Base-by-base conservation (phyloP, 2,329 filamentous ascomycete genomes). In the Aspergillus sp. region DNA sequence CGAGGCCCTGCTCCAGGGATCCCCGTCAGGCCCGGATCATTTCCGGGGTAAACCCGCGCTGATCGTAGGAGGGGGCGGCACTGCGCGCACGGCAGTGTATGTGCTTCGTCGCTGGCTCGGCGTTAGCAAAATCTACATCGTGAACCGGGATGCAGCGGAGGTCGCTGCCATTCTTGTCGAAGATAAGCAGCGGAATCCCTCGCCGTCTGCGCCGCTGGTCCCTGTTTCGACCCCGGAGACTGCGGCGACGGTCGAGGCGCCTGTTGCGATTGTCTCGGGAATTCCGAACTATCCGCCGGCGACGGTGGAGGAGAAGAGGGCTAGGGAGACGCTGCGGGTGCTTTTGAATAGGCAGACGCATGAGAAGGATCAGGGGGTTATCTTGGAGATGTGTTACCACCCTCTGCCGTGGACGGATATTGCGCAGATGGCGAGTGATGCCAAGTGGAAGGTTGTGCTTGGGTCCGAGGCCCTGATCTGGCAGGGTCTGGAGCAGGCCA, bases 381-480 rank as follows among this genome's bases (percentile, higher is more conserved):
- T 93, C 56, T 72, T 93, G 59, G 89, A 93, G 73, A 93, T 93
- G 89, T 92, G 89, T 78, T 93, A 93, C 71, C 90, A 92, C 70
- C 90, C 90, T 0, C 73, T 80, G 3, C 87, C 88, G 0, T 87
- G 83, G 71, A 93, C 90, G 0, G 80, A 83, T 63, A 83, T 91
- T 49, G 85, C 84, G 1, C 81, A 80, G 44, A 66, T 91, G 42
- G 84, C 87, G 0, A 80, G 84, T 65, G 73, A 76, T 3, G 79
- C 80, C 9, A 87, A 87, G 0, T 92, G 89, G 89, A 82, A 87
- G 73, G 86, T 92, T 1, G 88, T 92, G 22, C 72, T 90, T 5
- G 89, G 89, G 0, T 91, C 89, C 0, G 89, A 92, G 76, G 87
- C 89, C 0, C 77, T 92, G 79, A 88, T 92, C 62, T 91, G 86